Conservation (phyloP, 2,329 filamentous ascomycete genomes). For the Tolypocladium amazonense region DNA sequence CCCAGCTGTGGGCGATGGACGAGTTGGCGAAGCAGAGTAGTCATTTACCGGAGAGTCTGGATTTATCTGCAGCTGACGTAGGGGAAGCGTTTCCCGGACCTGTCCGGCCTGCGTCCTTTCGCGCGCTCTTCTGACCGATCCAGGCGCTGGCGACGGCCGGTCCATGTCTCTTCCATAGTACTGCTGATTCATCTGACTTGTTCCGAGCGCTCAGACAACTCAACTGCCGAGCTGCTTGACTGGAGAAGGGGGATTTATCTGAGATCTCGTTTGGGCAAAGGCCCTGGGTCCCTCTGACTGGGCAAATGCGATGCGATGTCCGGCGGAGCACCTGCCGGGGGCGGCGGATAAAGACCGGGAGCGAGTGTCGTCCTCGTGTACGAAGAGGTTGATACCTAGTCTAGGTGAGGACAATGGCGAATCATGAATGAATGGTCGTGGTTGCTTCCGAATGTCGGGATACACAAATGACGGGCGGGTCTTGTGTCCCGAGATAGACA, state of each 20-base stretch:
- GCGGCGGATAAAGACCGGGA: neutral
- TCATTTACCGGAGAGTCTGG: neutral
- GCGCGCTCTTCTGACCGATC: conserved; percentile 44
- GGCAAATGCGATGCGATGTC: neutral
- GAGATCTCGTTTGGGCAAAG: neutral
- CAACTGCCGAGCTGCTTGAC: conserved; percentile 8
- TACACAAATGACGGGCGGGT: conserved; percentile 7
- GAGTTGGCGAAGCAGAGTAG: neutral
- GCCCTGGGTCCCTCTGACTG: conserved; percentile 2
- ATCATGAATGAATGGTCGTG: conserved; percentile 11
- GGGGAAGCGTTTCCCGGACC: conserved; percentile 10
- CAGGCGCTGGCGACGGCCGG: conserved; percentile 27
- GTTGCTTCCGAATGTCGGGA: conserved; percentile 8
- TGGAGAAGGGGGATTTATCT: conserved; percentile 1
- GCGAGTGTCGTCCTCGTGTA: conserved; percentile 11
- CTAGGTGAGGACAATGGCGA: conserved; percentile 10
- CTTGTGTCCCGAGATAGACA: neutral
- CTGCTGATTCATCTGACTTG: conserved; percentile 40
- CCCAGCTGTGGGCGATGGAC: neutral
- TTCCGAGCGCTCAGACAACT: neutral
- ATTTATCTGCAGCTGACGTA: conserved; percentile 12
- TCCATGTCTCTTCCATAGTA: conserved; percentile 46
- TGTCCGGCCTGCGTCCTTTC: conserved; percentile 37
- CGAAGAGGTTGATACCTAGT: conserved; percentile 11
- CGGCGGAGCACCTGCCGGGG: neutral